Evolutionary conservation across 768 basidiomycete genomes (phyloP).

Genomic region (Tephrocybe rancida): DNA sequence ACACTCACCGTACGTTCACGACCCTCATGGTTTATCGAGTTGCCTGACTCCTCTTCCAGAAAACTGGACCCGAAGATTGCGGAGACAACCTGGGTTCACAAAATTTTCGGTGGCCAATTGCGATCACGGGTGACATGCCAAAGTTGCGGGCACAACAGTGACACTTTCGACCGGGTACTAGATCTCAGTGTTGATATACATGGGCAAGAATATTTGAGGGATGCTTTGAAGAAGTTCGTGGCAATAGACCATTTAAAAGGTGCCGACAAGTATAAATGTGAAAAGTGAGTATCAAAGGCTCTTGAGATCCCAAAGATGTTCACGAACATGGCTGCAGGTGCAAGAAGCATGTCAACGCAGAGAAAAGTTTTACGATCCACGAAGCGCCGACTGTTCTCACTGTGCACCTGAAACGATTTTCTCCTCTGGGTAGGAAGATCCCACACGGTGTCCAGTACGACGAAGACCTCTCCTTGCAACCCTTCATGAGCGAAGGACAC

Average conservation of each 20-base stretch:
- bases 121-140: conserved; percentile 90
- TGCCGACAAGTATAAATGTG: conserved; percentile 96
- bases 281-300: conserved; percentile 70
- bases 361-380: conserved; percentile 88
- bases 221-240: conserved; percentile 80
- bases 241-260: conserved; percentile 84
- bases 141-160: conserved; percentile 83
- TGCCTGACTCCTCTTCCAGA: conserved; percentile 34
- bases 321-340: conserved; percentile 55
- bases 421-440: conserved; percentile 87
- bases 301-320: background rate
- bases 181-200: conserved; percentile 93
- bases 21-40: background rate
- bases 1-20: conserved; percentile 59
- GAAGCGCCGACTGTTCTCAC: conserved; percentile 88
- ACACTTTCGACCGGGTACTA: conserved; percentile 94
- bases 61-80: conserved; percentile 72
- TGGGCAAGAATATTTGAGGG: conserved; percentile 59
- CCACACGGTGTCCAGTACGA: conserved; percentile 78
- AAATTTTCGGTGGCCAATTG: conserved; percentile 89
- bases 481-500: conserved; percentile 83
- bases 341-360: conserved; percentile 87
- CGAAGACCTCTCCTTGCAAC: conserved; percentile 68
- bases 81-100: conserved; percentile 93
- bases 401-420: conserved; percentile 94